These are phyloP conservation scores for Fraxinus quadrangulata DNA, from an alignment of 257 asterid genomes.

Conservation along the genomic window DNA sequence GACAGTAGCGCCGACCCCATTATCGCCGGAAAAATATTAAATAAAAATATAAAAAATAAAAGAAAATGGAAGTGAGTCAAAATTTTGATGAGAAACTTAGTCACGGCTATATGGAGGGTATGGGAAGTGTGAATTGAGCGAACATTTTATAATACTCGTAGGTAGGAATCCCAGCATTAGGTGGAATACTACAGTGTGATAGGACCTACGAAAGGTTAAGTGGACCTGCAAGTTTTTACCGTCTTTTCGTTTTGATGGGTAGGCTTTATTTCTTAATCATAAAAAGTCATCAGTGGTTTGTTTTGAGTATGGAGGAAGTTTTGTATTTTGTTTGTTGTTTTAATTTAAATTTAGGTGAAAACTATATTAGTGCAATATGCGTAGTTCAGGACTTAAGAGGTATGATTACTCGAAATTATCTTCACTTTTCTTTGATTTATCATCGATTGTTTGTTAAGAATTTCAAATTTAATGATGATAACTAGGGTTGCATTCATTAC, in stretches of 20 bases:
- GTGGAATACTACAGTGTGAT: conserved; percentile 20
- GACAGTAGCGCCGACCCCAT: conserved; percentile 58
- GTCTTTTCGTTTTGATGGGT: background rate
- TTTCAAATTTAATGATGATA: no score
- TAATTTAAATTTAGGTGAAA: no score
- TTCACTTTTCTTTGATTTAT: no score
- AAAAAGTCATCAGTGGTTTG: background rate
- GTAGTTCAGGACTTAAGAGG: no score
- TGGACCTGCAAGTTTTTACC: background rate
- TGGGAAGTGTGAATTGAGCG: conserved; percentile 12
- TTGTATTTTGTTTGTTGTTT: no score
- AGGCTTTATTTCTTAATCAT: background rate
- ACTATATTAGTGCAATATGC: no score
- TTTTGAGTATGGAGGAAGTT: no score
- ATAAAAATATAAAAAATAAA: background rate
- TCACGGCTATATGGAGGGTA: conserved; percentile 28
- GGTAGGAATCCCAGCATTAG: conserved; percentile 23
- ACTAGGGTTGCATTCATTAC: no score
- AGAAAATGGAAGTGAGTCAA: conserved; percentile 1
- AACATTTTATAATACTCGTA: conserved; percentile 29
- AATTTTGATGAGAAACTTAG: background rate
- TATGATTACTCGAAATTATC: no score
- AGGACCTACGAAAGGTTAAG: conserved; percentile 15
- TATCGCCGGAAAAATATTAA: conserved; percentile 18
- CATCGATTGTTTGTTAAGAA: no score